Percentiles rank a stretch among this genome's conserved stretches.
Evolutionary conservation across 257 asterid genomes (phyloP).

Genomic region (Solanum rostratum): DNA sequence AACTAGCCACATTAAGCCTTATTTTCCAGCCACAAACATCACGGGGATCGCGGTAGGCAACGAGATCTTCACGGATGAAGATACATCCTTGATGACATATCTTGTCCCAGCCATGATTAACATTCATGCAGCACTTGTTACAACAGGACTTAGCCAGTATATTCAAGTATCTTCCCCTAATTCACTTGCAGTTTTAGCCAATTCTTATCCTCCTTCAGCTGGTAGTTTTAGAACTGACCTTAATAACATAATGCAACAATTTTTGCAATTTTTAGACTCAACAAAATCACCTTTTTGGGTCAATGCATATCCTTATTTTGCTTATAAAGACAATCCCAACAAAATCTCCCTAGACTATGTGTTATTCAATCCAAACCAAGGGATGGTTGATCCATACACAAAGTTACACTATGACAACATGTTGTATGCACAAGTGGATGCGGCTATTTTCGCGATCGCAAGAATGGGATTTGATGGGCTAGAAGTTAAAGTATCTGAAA

Average conservation of each 20-base stretch:
- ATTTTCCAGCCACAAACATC: slow-evolving; percentile 57
- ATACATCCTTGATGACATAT: slow-evolving; percentile 32
- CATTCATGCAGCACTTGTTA: slow-evolving; percentile 54
- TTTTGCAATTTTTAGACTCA: slow-evolving; percentile 38
- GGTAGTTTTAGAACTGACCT: slow-evolving; percentile 52
- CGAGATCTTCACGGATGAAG: slow-evolving; percentile 64
- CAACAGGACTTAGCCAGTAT: slow-evolving; percentile 33
- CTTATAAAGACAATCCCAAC: slow-evolving; percentile 58
- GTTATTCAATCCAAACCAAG: slow-evolving; percentile 50
- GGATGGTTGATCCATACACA: slow-evolving; percentile 57
- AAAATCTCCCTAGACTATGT: slow-evolving; percentile 56
- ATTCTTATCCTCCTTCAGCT: slow-evolving; percentile 84
- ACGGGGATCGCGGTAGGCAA: slow-evolving; percentile 87
- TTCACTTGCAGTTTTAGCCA: slow-evolving; percentile 48
- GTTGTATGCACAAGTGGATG: slow-evolving; percentile 87
- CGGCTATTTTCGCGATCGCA: slow-evolving; percentile 53
- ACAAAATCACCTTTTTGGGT: slow-evolving; percentile 82
- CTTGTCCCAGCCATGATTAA: slow-evolving; percentile 70
- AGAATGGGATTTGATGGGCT: slow-evolving; percentile 48
- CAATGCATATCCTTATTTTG: slow-evolving; percentile 88
- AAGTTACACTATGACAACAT: slow-evolving; percentile 67
- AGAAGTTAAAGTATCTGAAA: slow-evolving; percentile 66
- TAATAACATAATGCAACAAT: slow-evolving; percentile 41
- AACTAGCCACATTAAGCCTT: slow-evolving; percentile 38
- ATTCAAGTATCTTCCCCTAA: slow-evolving; percentile 68